Base-by-base conservation (phyloP, 352 stramenopile species). In the Globisporangium mamillatum region DNA sequence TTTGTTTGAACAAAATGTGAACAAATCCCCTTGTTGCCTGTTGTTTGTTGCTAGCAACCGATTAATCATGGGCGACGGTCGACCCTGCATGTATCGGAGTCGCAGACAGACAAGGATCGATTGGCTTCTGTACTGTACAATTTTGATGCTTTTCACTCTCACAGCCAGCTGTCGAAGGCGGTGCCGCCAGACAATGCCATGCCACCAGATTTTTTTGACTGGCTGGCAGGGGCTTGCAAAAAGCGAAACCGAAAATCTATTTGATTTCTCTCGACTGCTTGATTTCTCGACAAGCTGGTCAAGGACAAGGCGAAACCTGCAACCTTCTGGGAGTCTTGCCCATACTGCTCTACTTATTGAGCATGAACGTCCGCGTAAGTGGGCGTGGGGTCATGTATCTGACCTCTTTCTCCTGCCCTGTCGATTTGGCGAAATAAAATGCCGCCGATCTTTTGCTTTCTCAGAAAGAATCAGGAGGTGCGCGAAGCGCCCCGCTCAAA, bases 401-500 rank as follows among this genome's bases (percentile, higher is more conserved):
- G 44, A 52, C 7, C n/a, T 27, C 48, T 55, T 27, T 8, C 12
- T 59, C 16, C 16, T 61, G 56, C 18, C 56, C n/a, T 48, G 32
- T 29, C 56, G 56, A 61, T 61, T 61, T 61, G 32, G 32, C 56
- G 56, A 61, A 36, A 18, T 16, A 44, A 55, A 18, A 12, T 27
- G 48, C 48, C n/a, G 48, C 48, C n/a, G 48, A 55, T 55, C 48
- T 55, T 55, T 24, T 27, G 20, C 18, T 24, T 55, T 18, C 6
- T 10, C 29, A 8, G 3, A n/a, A 8, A 41, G 18, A 16, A 32
- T 25, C 48, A 27, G 50, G 24, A 58, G 24, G 29, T 8, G 54
- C 4, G 53, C 4, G 54, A 27, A 6, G 55, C 32, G 56, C 56
- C 56, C 56, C 56, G 56, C 56, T 61, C 56, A 61, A 61, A 24